Evolutionary conservation across 129 eudicot genomes (phyloP).

Genomic region (Erigeron canadensis): DNA sequence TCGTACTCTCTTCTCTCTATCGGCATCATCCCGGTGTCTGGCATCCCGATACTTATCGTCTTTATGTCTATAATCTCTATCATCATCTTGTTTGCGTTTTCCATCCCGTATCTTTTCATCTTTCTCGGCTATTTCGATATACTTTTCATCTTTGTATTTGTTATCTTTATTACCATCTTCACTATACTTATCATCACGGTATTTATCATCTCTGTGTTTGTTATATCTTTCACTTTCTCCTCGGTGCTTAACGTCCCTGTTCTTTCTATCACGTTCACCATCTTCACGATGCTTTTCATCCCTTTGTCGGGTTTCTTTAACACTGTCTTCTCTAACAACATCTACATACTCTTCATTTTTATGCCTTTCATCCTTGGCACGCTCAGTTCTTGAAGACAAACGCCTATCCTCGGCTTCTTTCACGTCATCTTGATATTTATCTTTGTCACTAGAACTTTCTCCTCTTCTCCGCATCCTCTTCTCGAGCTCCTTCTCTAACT

Average conservation of each 20-base stretch:
- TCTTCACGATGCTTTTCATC: slow-evolving; percentile 52
- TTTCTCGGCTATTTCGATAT: slow-evolving; percentile 40
- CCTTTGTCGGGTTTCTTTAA: slow-evolving; percentile 30
- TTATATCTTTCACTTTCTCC: slow-evolving; percentile 50
- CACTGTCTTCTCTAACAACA: slow-evolving; percentile 15
- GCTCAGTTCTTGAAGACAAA: slow-evolving; percentile 47
- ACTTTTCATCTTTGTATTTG: slow-evolving; percentile 45
- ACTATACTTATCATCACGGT: slow-evolving; percentile 45
- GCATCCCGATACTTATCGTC: slow-evolving; percentile 51
- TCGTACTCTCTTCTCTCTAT: slow-evolving; percentile 47
- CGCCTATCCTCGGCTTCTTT: slow-evolving; percentile 47
- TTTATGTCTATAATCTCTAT: slow-evolving; percentile 34
- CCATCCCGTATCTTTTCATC: slow-evolving; percentile 47
- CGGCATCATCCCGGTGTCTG: slow-evolving; percentile 40
- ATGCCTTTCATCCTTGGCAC: slow-evolving; percentile 47
- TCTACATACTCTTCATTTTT: slow-evolving; percentile 44
- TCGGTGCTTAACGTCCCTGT: slow-evolving; percentile 53
- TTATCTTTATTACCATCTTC: slow-evolving; percentile 46
- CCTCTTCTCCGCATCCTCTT: slow-evolving; percentile 64
- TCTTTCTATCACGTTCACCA: slow-evolving; percentile 44
- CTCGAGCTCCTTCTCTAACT: slow-evolving; percentile 72
- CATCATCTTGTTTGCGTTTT: slow-evolving; percentile 38
- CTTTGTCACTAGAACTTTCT: slow-evolving; percentile 60
- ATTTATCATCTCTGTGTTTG: slow-evolving; percentile 53
- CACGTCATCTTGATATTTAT: slow-evolving; percentile 43